phyloP scores from a whole-genome alignment of 2,329 filamentous ascomycete species.

The Chrysoporthe deuterocubensis region DNA sequence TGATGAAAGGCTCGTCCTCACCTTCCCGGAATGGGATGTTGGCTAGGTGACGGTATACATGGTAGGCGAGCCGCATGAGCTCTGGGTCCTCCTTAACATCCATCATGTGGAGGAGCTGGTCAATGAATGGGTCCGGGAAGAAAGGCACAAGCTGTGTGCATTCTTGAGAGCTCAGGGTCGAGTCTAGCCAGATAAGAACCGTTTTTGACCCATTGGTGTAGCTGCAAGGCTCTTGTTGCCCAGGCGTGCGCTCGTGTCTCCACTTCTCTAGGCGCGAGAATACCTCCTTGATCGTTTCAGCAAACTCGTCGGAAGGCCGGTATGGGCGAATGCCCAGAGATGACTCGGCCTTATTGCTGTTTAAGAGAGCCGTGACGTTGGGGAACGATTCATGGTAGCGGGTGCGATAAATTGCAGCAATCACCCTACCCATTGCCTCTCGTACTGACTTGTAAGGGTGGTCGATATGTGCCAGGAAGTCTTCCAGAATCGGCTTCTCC shows the following conservation, averaged over 20 bases:
- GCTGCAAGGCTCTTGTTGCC: slow-evolving; percentile 88
- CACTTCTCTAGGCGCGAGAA: slow-evolving; percentile 83
- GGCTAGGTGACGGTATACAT: slow-evolving; percentile 93
- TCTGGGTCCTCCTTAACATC: slow-evolving; percentile 98
- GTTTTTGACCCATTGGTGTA: slow-evolving; percentile 98
- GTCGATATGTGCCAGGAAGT: slow-evolving; percentile 90
- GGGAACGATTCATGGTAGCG: slow-evolving; percentile 93
- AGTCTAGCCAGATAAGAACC: slow-evolving; percentile 92
- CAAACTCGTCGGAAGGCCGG: slow-evolving; percentile 74
- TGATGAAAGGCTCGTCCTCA: slow-evolving; percentile 83
- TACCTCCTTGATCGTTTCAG: slow-evolving; percentile 70
- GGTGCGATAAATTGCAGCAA: slow-evolving; percentile 87
- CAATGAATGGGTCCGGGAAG: slow-evolving; percentile 87
- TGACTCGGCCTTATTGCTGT: slow-evolving; percentile 77
- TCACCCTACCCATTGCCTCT: slow-evolving; percentile 88
- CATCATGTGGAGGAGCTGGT: slow-evolving; percentile 98
- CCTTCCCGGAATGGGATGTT: slow-evolving; percentile 92
- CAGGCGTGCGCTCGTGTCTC: slow-evolving; percentile 81
- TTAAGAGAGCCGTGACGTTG: slow-evolving; percentile 74
- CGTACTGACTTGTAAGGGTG: slow-evolving; percentile 98
- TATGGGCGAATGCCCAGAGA: slow-evolving; percentile 87
- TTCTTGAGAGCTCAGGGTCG: slow-evolving; percentile 86
- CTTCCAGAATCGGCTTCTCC: slow-evolving; percentile 82
- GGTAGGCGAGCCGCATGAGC: slow-evolving; percentile 90
- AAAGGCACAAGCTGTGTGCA: slow-evolving; percentile 90